phyloP scores from a whole-genome alignment of 352 stramenopile genomes.

The Thalassiosira delicatula region DNA sequence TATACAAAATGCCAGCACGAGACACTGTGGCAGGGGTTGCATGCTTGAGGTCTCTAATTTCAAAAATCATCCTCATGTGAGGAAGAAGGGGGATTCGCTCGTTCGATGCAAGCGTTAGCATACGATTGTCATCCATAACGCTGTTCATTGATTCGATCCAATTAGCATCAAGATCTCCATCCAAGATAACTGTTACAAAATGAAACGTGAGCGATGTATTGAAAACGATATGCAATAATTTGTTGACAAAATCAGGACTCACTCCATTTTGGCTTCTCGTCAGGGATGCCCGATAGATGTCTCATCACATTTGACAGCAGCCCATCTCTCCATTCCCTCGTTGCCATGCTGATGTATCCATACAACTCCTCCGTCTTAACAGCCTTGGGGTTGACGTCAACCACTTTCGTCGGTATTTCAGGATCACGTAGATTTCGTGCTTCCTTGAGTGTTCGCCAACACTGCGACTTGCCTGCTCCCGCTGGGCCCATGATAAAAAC shows the following conservation, averaged over 20 bases:
- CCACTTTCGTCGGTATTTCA: conserved; percentile 90
- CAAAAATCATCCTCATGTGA: conserved; percentile 95
- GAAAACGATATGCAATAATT: too few relatives aligned
- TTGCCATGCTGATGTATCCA: conserved; percentile 97
- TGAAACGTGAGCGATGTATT: too few relatives aligned
- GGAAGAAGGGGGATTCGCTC: conserved; percentile 93
- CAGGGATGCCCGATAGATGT: conserved; percentile 92
- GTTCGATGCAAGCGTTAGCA: conserved; percentile 95
- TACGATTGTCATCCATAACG: conserved; percentile 87
- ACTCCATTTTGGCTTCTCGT: conserved; percentile 74
- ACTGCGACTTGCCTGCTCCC: conserved; percentile 96
- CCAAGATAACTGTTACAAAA: conserved; percentile 91
- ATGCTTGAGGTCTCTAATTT: conserved; percentile 94
- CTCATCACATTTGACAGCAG: conserved; percentile 95
- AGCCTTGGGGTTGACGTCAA: conserved; percentile 98
- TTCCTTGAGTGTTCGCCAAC: conserved; percentile 94
- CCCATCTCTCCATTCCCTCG: conserved; percentile 99
- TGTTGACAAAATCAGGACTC: neutral
- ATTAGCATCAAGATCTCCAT: conserved; percentile 92
- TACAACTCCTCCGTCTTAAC: conserved; percentile 98
- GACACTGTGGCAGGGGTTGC: conserved; percentile 94
- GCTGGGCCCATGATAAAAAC: conserved; percentile 98
- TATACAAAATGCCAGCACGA: conserved; percentile 94
- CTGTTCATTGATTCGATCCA: conserved; percentile 92
- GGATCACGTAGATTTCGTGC: conserved; percentile 96